Evolutionary conservation across 2,329 filamentous ascomycete species (phyloP).

Genomic region (Fusarium albosuccineum): DNA sequence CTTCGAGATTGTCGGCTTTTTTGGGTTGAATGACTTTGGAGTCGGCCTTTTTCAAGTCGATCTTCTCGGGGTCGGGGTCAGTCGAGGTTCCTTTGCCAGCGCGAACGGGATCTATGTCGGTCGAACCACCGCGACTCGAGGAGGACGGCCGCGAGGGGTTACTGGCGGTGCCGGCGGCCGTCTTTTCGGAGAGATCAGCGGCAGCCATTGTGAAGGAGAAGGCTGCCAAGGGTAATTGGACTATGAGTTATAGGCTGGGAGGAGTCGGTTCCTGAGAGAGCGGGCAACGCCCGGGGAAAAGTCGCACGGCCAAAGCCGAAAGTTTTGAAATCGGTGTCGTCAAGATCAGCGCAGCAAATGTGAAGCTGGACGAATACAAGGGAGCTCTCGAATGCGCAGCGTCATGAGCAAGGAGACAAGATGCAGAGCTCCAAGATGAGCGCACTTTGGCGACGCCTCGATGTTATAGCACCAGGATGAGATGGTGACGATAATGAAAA

Average conservation of each 20-base stretch:
- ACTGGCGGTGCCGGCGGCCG: slow-evolving; percentile 36
- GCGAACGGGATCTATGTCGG: slow-evolving; percentile 38
- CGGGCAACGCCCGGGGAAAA: slow-evolving; percentile 21
- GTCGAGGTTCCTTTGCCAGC: slow-evolving; percentile 27
- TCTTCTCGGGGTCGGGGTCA: slow-evolving; percentile 32
- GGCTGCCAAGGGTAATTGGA: neutral
- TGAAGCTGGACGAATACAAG: neutral
- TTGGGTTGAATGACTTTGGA: slow-evolving; percentile 54
- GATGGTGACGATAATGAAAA: neutral
- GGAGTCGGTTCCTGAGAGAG: neutral
- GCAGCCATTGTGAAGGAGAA: slow-evolving; percentile 36
- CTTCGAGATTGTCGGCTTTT: slow-evolving; percentile 57
- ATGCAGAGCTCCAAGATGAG: slow-evolving; percentile 5
- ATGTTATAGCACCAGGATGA: neutral
- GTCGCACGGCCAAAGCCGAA: slow-evolving; percentile 10
- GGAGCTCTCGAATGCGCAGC: slow-evolving; percentile 6
- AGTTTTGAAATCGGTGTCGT: slow-evolving; percentile 6
- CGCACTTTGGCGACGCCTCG: neutral
- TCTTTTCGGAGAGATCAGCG: slow-evolving; percentile 44
- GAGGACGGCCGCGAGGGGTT: slow-evolving; percentile 45
- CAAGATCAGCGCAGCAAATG: slow-evolving; percentile 20
- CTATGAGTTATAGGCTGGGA: neutral
- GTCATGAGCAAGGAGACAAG: neutral
- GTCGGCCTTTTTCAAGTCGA: slow-evolving; percentile 57
- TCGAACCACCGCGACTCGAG: slow-evolving; percentile 55